Evolutionary conservation across 768 basidiomycete genomes (phyloP).

Genomic region (Mycena indigotica): DNA sequence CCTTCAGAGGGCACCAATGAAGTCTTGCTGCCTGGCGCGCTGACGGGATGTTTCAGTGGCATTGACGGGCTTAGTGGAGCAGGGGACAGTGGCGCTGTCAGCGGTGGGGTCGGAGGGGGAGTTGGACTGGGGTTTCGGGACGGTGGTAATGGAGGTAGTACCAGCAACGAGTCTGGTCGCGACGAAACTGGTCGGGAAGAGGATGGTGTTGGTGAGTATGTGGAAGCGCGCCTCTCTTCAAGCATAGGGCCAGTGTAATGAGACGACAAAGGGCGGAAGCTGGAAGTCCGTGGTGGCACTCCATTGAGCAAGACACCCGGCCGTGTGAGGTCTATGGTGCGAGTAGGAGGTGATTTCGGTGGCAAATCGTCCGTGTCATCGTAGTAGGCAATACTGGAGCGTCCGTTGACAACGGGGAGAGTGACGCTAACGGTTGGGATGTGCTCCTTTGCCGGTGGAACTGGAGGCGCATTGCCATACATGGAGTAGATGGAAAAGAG

Average conservation of each 20-base stretch:
- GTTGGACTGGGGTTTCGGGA: conserved; percentile 12
- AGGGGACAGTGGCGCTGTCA: conserved; percentile 23
- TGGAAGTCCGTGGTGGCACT: conserved; percentile 17
- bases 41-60: conserved; percentile 41
- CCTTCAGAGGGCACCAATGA: conserved; percentile 75
- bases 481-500: conserved; percentile 87
- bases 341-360: conserved; percentile 23
- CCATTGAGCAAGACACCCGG: conserved; percentile 16
- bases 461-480: conserved; percentile 59
- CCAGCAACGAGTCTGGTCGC: conserved; percentile 16
- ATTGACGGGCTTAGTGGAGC: conserved; percentile 27
- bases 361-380: conserved; percentile 18
- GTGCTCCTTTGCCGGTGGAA: conserved; percentile 21
- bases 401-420: conserved; percentile 31
- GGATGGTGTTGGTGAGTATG: conserved; percentile 19
- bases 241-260: conserved; percentile 12
- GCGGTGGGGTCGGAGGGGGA: conserved; percentile 22
- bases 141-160: conserved; percentile 5
- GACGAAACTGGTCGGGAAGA: conserved; percentile 19
- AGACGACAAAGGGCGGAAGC: conserved; percentile 19
- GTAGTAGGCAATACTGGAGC: conserved; percentile 36
- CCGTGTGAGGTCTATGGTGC: conserved; percentile 22
- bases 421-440: conserved; percentile 38
- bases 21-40: conserved; percentile 48
- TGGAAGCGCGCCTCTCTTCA: conserved; percentile 35